phyloP scores from a whole-genome alignment of 495 filamentous ascomycete genomes.

The Talaromyces nanjingensis region DNA sequence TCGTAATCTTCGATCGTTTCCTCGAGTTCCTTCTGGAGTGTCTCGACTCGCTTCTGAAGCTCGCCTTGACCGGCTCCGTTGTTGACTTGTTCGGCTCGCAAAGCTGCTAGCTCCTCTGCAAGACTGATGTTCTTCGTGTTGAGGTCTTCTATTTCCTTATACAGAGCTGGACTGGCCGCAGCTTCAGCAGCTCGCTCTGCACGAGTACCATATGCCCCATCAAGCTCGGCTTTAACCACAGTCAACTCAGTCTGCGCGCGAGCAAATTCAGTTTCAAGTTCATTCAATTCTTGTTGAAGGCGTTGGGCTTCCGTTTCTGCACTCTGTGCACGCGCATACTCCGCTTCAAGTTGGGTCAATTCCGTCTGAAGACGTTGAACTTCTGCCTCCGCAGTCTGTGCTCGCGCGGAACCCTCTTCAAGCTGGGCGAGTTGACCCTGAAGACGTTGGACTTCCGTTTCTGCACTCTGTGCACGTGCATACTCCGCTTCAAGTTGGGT shows the following conservation, averaged over 20 bases:
- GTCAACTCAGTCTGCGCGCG: slow-evolving; percentile 86
- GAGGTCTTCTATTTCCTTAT: slow-evolving; percentile 58
- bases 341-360: slow-evolving; percentile 45
- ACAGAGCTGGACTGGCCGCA: slow-evolving; percentile 58
- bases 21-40: slow-evolving; percentile 70
- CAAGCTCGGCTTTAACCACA: slow-evolving; percentile 87
- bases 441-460: background rate
- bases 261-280: slow-evolving; percentile 74
- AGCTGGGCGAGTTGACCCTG: slow-evolving; percentile 31
- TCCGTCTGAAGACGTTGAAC: background rate
- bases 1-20: slow-evolving; percentile 83
- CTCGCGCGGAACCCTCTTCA: slow-evolving; percentile 48
- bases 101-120: slow-evolving; percentile 47
- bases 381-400: slow-evolving; percentile 55
- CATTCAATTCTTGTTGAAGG: slow-evolving; percentile 57
- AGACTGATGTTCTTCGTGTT: slow-evolving; percentile 53
- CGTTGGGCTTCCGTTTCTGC: slow-evolving; percentile 44
- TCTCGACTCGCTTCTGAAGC: slow-evolving; percentile 49
- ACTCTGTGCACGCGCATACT: slow-evolving; percentile 63
- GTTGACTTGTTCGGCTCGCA: slow-evolving; percentile 36
- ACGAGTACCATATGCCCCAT: slow-evolving; percentile 80
- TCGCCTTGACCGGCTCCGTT: slow-evolving; percentile 27
- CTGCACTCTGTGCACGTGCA: too few relatives aligned
- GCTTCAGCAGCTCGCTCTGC: slow-evolving; percentile 71
- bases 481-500: too few relatives aligned